Conservation (phyloP, 2,329 filamentous ascomycete species). For the Podosphaera fusca region DNA sequence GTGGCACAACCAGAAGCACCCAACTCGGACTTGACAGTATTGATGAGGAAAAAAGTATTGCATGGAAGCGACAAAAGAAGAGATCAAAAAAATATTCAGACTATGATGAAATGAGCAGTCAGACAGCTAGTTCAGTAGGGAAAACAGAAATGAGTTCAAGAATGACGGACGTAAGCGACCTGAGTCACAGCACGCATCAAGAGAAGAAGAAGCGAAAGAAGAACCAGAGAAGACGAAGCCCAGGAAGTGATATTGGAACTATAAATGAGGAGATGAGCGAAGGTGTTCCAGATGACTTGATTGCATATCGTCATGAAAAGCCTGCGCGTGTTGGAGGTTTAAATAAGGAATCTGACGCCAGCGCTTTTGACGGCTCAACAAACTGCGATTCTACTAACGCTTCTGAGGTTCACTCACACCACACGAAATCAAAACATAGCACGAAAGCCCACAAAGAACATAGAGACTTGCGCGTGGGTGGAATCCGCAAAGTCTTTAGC, state of each 20-base stretch:
- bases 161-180: slow-evolving; percentile 9
- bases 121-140: slow-evolving; percentile 3
- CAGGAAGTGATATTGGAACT: slow-evolving; percentile 6
- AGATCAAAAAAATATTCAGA: slow-evolving; percentile 17
- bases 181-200: slow-evolving; percentile 15
- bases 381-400: slow-evolving; percentile 19
- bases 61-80: slow-evolving; percentile 19
- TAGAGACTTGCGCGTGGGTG: slow-evolving; percentile 10
- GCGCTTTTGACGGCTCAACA: slow-evolving; percentile 54
- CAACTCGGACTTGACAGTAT: slow-evolving; percentile 67
- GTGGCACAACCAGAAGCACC: slow-evolving; percentile 61
- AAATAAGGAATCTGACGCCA: slow-evolving; percentile 62
- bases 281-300: slow-evolving; percentile 43
- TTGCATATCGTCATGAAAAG: slow-evolving; percentile 68
- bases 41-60: slow-evolving; percentile 31
- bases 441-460: slow-evolving; percentile 16
- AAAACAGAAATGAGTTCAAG: slow-evolving; percentile 4
- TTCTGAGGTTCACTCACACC: slow-evolving; percentile 27
- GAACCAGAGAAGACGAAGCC: slow-evolving; percentile 9
- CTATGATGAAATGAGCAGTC: slow-evolving; percentile 9
- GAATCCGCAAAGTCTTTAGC: slow-evolving; percentile 14
- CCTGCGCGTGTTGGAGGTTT: slow-evolving; percentile 71
- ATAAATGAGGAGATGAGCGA: slow-evolving; percentile 24
- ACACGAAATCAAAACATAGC: slow-evolving; percentile 18
- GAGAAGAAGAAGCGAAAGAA: slow-evolving; percentile 15